A percentile compares a stretch with the other conserved stretches of the same genome.
These are phyloP conservation scores for Lactifluus hygrophoroides DNA, from an alignment of 768 basidiomycete genomes.

Conservation along the genomic window DNA sequence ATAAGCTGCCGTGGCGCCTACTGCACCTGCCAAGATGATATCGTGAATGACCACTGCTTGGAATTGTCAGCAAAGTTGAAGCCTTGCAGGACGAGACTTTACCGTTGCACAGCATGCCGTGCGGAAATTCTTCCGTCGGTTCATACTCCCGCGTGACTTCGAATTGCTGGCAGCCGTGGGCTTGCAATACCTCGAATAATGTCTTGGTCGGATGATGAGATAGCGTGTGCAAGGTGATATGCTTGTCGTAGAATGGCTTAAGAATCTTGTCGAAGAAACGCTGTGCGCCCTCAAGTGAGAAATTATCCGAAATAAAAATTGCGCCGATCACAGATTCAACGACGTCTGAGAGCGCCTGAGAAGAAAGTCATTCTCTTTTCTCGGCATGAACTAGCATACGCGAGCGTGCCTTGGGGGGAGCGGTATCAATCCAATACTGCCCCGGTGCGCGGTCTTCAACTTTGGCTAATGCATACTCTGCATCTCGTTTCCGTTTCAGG, in stretches of 20 bases:
- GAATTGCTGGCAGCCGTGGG: conserved; percentile 61
- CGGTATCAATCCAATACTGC: conserved; percentile 72
- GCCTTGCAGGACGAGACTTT: not conserved
- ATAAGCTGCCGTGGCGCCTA: conserved; percentile 39
- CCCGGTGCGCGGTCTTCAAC: conserved; percentile 45
- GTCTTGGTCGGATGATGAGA: conserved; percentile 71
- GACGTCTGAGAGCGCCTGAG: conserved; percentile 66
- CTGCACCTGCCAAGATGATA: conserved; percentile 49
- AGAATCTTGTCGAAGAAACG: conserved; percentile 58
- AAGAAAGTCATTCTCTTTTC: not conserved
- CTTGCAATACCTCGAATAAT: conserved; percentile 65
- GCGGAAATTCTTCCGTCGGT: conserved; percentile 36
- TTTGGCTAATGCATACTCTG: conserved; percentile 40
- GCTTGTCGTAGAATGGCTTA: conserved; percentile 70
- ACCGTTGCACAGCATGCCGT: conserved; percentile 46
- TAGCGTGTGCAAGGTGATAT: conserved; percentile 63
- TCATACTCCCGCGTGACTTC: conserved; percentile 31
- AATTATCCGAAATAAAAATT: conserved; percentile 68
- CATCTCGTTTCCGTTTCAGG: conserved; percentile 36
- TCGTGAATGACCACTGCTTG: conserved; percentile 59
- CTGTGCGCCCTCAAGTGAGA: conserved; percentile 51
- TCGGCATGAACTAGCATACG: not conserved
- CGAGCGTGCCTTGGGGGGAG: conserved; percentile 62
- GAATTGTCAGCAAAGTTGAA: conserved; percentile 4
- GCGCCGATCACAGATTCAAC: conserved; percentile 77